Evolutionary conservation across 306 rosid genomes (phyloP).

Genomic region (Carpinus viminea): DNA sequence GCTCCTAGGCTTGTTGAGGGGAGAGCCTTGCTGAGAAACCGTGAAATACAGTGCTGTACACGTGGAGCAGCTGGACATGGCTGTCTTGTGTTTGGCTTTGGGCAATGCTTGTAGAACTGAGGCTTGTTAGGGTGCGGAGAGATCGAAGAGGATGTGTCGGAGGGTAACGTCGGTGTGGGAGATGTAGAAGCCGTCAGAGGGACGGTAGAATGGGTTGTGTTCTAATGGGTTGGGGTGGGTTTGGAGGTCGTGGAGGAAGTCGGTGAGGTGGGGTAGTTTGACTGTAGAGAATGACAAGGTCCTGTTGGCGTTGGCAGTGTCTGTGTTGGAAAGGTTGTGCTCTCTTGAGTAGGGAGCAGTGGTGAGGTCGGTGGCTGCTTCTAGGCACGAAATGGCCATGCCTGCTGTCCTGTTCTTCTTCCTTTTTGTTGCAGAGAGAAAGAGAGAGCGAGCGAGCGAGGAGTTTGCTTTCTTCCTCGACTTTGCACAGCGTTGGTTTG

Average conservation of each 20-base stretch:
- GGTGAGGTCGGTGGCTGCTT: not conserved
- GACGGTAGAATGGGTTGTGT: conserved; percentile 41
- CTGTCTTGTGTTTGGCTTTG: not conserved
- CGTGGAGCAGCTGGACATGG: conserved; percentile 7
- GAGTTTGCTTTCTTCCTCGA: not conserved
- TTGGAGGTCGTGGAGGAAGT: conserved; percentile 24
- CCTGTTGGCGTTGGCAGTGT: not conserved
- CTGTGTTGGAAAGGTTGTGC: not conserved
- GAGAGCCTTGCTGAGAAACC: conserved; percentile 34
- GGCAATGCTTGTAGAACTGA: not conserved
- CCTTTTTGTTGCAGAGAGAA: not conserved
- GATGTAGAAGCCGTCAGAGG: conserved; percentile 25
- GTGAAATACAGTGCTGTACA: conserved; percentile 18
- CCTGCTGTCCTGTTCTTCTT: not conserved
- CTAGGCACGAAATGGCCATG: conserved; percentile 12
- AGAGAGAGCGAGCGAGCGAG: not conserved
- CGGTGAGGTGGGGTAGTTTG: conserved; percentile 31
- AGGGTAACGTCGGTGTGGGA: not conserved
- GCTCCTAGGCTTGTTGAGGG: conserved; percentile 13
- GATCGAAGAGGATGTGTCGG: not conserved
- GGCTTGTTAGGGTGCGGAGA: not conserved
- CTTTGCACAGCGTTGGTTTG: not conserved
- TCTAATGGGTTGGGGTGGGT: conserved; percentile 39
- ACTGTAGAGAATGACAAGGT: conserved; percentile 14
- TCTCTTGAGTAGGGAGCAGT: not conserved